A percentile compares a stretch with the other conserved stretches of the same genome.
These are phyloP conservation scores for Paradendryphiella salina DNA, from an alignment of 2,329 filamentous ascomycete genomes.

Conservation along the genomic window DNA sequence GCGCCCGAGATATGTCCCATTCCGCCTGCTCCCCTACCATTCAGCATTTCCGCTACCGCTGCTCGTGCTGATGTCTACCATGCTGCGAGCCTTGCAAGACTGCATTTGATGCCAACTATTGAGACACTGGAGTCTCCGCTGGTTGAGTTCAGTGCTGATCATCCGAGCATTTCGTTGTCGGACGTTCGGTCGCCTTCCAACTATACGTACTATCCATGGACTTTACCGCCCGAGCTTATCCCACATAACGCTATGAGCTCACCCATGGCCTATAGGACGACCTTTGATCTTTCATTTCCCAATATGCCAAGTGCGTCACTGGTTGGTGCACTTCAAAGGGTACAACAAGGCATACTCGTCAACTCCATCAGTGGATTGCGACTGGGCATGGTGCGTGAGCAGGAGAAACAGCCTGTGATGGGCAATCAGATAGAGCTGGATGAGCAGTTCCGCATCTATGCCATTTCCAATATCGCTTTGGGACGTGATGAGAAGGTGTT, in stretches of 20 bases:
- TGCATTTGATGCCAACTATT: constrained; percentile 70
- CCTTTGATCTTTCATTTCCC: constrained; percentile 71
- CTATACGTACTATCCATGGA: constrained; percentile 91
- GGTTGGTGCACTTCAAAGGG: constrained; percentile 58
- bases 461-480: constrained; percentile 77
- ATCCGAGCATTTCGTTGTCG: constrained; percentile 59
- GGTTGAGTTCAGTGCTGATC: constrained; percentile 56
- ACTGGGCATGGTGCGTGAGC: constrained; percentile 69
- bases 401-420: constrained; percentile 48
- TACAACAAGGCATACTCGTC: constrained; percentile 62
- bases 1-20: constrained; percentile 65
- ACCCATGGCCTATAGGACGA: constrained; percentile 69
- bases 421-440: constrained; percentile 36
- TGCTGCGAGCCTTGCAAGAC: constrained; percentile 78
- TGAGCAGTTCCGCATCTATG: constrained; percentile 70
- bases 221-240: constrained; percentile 74
- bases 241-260: constrained; percentile 77
- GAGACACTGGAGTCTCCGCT: constrained; percentile 62
- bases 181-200: constrained; percentile 68
- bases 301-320: constrained; percentile 56
- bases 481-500: constrained; percentile 88
- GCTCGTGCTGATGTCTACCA: constrained; percentile 83
- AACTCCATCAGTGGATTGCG: constrained; percentile 64
- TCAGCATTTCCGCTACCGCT: constrained; percentile 78
- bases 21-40: constrained; percentile 61